Evolutionary conservation across 805 yeast genomes (phyloP).

Genomic region (Wickerhamomyces bovis): DNA sequence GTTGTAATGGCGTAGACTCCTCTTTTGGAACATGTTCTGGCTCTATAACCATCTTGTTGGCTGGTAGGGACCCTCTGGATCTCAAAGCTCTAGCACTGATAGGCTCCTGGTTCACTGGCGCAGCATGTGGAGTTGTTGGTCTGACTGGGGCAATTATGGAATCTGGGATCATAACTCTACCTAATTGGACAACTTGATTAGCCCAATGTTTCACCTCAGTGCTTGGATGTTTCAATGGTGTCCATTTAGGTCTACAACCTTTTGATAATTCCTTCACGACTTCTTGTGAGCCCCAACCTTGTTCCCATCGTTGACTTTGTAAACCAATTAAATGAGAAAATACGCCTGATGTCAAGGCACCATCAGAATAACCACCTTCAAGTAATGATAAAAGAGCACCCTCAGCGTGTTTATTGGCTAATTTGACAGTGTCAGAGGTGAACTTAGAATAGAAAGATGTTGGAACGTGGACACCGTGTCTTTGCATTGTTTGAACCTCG

Average conservation of each 20-base stretch:
- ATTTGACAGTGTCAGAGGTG: slow-evolving; percentile 62
- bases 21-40: background rate
- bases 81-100: slow-evolving; percentile 12
- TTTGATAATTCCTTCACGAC: slow-evolving; percentile 59
- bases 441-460: slow-evolving; percentile 70
- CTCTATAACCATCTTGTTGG: slow-evolving; percentile 11
- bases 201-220: slow-evolving; percentile 55
- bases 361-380: slow-evolving; percentile 86
- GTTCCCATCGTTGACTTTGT: slow-evolving; percentile 51
- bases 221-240: slow-evolving; percentile 47
- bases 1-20: background rate
- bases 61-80: slow-evolving; percentile 11
- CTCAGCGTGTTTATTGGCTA: slow-evolving; percentile 55
- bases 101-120: background rate
- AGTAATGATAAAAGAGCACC: slow-evolving; percentile 63
- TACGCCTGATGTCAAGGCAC: slow-evolving; percentile 72
- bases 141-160: slow-evolving; percentile 12
- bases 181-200: slow-evolving; percentile 55
- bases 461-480: slow-evolving; percentile 78
- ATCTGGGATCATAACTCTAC: slow-evolving; percentile 55
- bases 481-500: slow-evolving; percentile 79
- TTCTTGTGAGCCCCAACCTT: slow-evolving; percentile 56
- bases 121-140: slow-evolving; percentile 1
- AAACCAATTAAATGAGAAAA: slow-evolving; percentile 75
- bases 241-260: slow-evolving; percentile 67